Conservation (phyloP, 331 rosid species). For the Rhamnella rubrinervis region DNA sequence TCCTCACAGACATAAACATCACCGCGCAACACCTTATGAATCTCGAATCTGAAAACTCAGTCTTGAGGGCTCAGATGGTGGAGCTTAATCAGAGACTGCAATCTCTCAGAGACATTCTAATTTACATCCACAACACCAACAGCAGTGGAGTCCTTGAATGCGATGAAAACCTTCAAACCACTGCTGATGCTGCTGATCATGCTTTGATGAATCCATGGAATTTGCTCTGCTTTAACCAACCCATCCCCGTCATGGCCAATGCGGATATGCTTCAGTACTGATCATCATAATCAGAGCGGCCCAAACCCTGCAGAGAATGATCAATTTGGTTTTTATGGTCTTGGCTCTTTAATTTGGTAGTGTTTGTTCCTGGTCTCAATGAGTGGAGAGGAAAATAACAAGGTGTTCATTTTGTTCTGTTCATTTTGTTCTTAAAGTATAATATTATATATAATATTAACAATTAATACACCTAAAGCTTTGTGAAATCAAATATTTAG, state of each 20-base stretch:
- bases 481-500: background rate
- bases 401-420: background rate
- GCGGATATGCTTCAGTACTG: constrained; percentile 51
- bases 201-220: constrained; percentile 46
- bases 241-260: constrained; percentile 68
- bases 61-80: constrained; percentile 51
- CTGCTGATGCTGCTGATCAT: constrained; percentile 17
- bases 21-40: constrained; percentile 34
- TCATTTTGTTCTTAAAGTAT: background rate
- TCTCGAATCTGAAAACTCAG: constrained; percentile 55
- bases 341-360: background rate
- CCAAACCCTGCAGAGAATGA: background rate
- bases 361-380: constrained; percentile 15
- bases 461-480: background rate
- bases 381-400: constrained; percentile 23
- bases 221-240: constrained; percentile 49
- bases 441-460: background rate
- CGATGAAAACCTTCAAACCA: constrained; percentile 23
- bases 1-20: constrained; percentile 37
- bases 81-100: constrained; percentile 66
- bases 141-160: constrained; percentile 19
- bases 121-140: constrained; percentile 28
- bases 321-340: constrained; percentile 13
- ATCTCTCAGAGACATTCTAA: constrained; percentile 53
- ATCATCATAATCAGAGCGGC: background rate